These are phyloP conservation scores for Wolfiporia cocos DNA, from an alignment of 1,284 basidiomycete species.

Conservation along the genomic window DNA sequence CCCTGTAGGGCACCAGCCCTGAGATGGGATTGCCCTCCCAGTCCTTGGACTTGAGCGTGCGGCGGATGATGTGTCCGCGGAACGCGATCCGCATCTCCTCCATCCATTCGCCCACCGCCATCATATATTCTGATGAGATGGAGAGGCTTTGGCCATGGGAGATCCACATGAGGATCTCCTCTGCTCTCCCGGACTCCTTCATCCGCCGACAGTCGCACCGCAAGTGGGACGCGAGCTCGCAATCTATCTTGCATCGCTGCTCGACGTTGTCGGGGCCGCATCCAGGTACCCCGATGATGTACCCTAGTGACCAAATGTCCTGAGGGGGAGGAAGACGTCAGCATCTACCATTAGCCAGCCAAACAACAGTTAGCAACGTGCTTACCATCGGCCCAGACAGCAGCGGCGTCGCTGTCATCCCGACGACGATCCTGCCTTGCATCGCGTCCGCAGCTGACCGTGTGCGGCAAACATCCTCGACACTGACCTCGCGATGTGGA, in stretches of 20 bases:
- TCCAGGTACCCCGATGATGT: not conserved
- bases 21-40: constrained; percentile 3
- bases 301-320: not conserved
- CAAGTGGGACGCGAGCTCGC: not conserved
- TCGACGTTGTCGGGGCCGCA: not conserved
- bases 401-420: not conserved
- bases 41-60: constrained; percentile 2
- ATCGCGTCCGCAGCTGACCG: not conserved
- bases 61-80: constrained; percentile 1
- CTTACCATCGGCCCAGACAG: not conserved
- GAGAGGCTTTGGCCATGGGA: not conserved
- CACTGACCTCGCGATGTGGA: not conserved
- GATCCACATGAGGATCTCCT: not conserved
- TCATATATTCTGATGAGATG: not conserved
- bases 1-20: not conserved
- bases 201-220: not conserved
- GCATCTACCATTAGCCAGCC: not conserved
- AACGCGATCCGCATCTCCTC: not conserved
- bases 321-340: not conserved
- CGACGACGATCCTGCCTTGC: not conserved
- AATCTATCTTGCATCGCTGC: not conserved
- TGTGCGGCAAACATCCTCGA: not conserved
- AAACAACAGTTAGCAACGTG: no score
- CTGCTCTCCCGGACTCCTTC: not conserved
- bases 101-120: not conserved